Evolutionary conservation across 1,284 basidiomycete genomes (phyloP).

Genomic region (Mycosarcoma maydis): DNA sequence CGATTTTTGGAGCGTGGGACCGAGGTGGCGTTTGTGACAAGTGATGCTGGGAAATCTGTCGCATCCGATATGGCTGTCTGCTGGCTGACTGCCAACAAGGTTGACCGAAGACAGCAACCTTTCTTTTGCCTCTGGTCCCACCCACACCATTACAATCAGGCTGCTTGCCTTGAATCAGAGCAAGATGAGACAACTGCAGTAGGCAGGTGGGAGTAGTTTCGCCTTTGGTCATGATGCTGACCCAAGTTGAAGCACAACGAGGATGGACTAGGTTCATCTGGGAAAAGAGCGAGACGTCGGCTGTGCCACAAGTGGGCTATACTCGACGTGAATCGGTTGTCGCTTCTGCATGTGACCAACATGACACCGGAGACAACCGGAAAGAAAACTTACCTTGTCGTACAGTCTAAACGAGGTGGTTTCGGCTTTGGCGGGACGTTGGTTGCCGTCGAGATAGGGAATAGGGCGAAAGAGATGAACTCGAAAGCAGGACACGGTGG

Average conservation of each 20-base stretch:
- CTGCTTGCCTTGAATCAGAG: not conserved
- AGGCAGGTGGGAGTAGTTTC: not conserved
- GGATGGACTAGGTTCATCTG: too few relatives aligned
- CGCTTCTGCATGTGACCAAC: too few relatives aligned
- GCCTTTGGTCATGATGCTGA: not conserved
- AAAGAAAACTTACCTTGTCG: too few relatives aligned
- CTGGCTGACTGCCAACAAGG: not conserved
- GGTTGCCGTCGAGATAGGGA: slow-evolving; percentile 1
- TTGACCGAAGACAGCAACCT: not conserved
- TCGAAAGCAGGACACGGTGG: slow-evolving; percentile 7
- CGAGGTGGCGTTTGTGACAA: not conserved
- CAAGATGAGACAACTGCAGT: too few relatives aligned
- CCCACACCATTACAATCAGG: not conserved
- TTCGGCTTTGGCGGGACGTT: slow-evolving; percentile 2
- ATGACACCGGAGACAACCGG: too few relatives aligned
- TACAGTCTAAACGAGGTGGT: not conserved
- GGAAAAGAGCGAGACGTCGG: too few relatives aligned
- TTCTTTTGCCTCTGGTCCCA: not conserved
- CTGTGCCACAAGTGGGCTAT: too few relatives aligned
- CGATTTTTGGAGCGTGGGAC: slow-evolving; percentile 15
- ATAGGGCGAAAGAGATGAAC: not conserved
- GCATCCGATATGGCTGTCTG: not conserved
- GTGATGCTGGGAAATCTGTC: slow-evolving; percentile 4
- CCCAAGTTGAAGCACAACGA: not conserved
- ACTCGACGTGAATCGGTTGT: too few relatives aligned